Base-by-base conservation (phyloP, 2,329 filamentous ascomycete genomes). In the Sarocladium oryzae region DNA sequence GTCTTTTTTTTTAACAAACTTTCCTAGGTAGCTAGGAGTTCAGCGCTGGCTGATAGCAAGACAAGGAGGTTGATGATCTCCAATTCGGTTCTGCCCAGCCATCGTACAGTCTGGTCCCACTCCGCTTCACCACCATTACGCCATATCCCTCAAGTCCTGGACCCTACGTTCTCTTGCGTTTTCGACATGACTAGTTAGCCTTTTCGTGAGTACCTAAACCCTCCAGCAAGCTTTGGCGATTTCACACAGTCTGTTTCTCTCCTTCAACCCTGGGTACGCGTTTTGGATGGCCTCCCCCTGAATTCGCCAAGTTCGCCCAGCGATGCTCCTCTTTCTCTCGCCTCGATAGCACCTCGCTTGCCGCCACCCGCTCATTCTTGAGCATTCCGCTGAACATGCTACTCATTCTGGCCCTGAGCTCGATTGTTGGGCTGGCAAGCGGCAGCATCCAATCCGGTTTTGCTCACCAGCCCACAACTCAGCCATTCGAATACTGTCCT, bases 401-500 rank as follows among this genome's bases (percentile, higher is more conserved):
- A n/a, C 32, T 49, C 30, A n/a, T 45, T 33, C n/a, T 33, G n/a
- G 6, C 33, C 4, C 43, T 48, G 11, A 15, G 15, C 2, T 13
- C 26, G 10, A 23, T 48, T 16, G 18, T 4, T 40, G 35, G 49
- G 33, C 33, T 50, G 20, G 20, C 43, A 20, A 48, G 15, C 21
- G 43, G 43, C 20, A n/a, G 33, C 5, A 8, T 33, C 4, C 26
- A 32, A n/a, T n/a, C 43, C 11, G 26, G 11, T 18, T 20, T 4
- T 20, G n/a, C 6, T 16, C 24, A n/a, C 28, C 10, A 16, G 26
- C 4, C 28, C 5, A 21, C n/a, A 33, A 3, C 43, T n/a, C 16
- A 21, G 16, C 6, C 24, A 32, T 33, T 23, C 21, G 21, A 28
- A 6, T 53, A 53, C 37, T 53, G 51, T 21, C 46, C 51, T 9